Evolutionary conservation across 108 stramenopile genomes (phyloP).

Genomic region (Cyclotella distinguenda): DNA sequence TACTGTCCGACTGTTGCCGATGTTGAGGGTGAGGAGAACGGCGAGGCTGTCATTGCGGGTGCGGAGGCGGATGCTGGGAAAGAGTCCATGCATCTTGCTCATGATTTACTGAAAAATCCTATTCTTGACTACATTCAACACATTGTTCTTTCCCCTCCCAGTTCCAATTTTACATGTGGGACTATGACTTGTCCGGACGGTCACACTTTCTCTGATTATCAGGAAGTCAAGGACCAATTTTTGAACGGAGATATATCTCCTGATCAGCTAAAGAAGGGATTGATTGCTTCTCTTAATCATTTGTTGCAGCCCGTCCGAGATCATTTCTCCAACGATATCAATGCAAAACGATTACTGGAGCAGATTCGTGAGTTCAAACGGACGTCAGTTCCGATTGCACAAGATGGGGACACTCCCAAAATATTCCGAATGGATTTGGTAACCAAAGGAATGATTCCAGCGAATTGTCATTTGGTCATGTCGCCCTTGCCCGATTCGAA

Average conservation of each 20-base stretch:
- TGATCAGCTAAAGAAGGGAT: slow-evolving; percentile 70
- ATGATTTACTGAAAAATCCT: slow-evolving; percentile 90
- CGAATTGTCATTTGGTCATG: slow-evolving; percentile 79
- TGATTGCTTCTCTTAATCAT: slow-evolving; percentile 86
- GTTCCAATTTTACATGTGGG: slow-evolving; percentile 40
- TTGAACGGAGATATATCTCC: slow-evolving; percentile 71
- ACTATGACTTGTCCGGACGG: slow-evolving; percentile 28
- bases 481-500: slow-evolving; percentile 70
- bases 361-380: slow-evolving; percentile 88
- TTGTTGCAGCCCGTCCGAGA: slow-evolving; percentile 95
- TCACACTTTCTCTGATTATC: slow-evolving; percentile 62
- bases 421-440: slow-evolving; percentile 73
- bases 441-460: slow-evolving; percentile 53
- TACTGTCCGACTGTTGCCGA: slow-evolving; percentile 13
- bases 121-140: slow-evolving; percentile 95
- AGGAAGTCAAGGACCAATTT: slow-evolving; percentile 83
- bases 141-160: slow-evolving; percentile 90
- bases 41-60: background rate
- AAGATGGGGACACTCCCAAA: slow-evolving; percentile 41
- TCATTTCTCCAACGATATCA: slow-evolving; percentile 88
- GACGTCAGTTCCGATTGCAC: slow-evolving; percentile 12
- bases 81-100: slow-evolving; percentile 81
- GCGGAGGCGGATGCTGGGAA: slow-evolving; percentile 73
- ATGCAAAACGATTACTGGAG: slow-evolving; percentile 86
- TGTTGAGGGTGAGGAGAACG: slow-evolving; percentile 8